Percentiles rank a stretch among this genome's conserved stretches.
phyloP scores from a whole-genome alignment of 352 stramenopile genomes.

The Halophytophthora batemanensis region DNA sequence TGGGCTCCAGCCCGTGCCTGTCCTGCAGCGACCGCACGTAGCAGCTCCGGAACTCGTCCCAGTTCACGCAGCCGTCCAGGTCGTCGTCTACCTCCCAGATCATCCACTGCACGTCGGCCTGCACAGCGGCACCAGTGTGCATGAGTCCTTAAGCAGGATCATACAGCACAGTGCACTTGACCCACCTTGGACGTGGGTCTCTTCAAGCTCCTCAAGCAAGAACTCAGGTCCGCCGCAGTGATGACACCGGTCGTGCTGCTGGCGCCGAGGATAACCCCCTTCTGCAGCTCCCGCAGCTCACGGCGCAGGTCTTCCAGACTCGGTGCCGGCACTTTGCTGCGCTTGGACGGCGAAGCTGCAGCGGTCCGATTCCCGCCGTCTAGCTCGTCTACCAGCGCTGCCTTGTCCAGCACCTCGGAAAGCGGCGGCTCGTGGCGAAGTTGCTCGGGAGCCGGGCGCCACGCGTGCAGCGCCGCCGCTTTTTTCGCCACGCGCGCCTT shows the following conservation, averaged over 20 bases:
- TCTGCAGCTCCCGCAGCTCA: slow-evolving; percentile 53
- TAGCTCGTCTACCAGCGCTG: slow-evolving; percentile 26
- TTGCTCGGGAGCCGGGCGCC: slow-evolving; percentile 13
- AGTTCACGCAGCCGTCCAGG: slow-evolving; percentile 88
- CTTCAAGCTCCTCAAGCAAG: slow-evolving; percentile 39
- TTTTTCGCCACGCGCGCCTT: slow-evolving; percentile 41
- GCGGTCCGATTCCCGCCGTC: slow-evolving; percentile 6
- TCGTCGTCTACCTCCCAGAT: slow-evolving; percentile 97
- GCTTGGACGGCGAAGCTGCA: slow-evolving; percentile 2
- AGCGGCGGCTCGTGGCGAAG: slow-evolving; percentile 5
- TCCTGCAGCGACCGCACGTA: slow-evolving; percentile 91
- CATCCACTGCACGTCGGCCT: slow-evolving; percentile 94
- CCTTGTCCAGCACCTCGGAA: slow-evolving; percentile 12
- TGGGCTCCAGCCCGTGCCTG: slow-evolving; percentile 90
- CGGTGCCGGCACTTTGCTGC: slow-evolving; percentile 1
- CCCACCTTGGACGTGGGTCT: slow-evolving; percentile 31
- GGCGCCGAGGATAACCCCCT: slow-evolving; percentile 31
- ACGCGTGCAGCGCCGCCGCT: slow-evolving; percentile 29
- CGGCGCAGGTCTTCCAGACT: slow-evolving; percentile 19
- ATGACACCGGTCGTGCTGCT: slow-evolving; percentile 39
- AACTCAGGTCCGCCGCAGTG: slow-evolving; percentile 39
- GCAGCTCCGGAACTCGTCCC: slow-evolving; percentile 92
- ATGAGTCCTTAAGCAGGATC: neutral
- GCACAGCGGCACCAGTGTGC: neutral
- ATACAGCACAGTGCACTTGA: neutral